Conservation (phyloP, 805 yeast species). For the Ogataea thermomethanolica region DNA sequence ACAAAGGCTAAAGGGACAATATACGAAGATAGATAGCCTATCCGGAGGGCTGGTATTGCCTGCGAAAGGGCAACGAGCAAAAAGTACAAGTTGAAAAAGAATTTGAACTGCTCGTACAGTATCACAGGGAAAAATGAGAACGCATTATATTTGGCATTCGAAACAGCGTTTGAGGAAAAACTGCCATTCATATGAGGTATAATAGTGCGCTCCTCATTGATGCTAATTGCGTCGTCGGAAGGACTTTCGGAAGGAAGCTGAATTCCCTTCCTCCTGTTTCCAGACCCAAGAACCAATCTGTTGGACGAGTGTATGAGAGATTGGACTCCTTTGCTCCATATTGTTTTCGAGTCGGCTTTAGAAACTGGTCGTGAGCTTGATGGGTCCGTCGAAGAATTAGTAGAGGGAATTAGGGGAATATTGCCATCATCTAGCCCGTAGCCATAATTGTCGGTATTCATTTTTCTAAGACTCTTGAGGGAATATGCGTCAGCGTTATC, state of each 20-base stretch:
- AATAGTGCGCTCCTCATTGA: conserved; percentile 33
- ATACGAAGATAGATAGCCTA: conserved; percentile 90
- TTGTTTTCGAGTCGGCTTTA: conserved; percentile 22
- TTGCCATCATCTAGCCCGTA: conserved; percentile 23
- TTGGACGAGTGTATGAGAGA: conserved; percentile 27
- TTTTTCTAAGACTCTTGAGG: conserved; percentile 29
- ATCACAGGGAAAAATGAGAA: conserved; percentile 84
- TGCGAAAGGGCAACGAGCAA: conserved; percentile 92
- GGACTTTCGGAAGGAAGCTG: conserved; percentile 27
- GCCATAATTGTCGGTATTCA: conserved; percentile 24
- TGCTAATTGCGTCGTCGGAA: conserved; percentile 1
- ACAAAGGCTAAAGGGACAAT: conserved; percentile 94
- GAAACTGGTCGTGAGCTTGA: conserved; percentile 19
- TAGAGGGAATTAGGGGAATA: conserved; percentile 24
- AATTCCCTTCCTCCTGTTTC: conserved; percentile 24
- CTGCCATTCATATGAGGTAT: conserved; percentile 36
- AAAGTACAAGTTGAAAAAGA: conserved; percentile 91
- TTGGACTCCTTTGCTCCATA: conserved; percentile 32
- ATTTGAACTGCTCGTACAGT: conserved; percentile 93
- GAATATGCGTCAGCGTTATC: conserved; percentile 28
- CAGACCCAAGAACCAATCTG: conserved; percentile 22
- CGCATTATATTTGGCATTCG: conserved; percentile 92
- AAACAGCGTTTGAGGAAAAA: conserved; percentile 70
- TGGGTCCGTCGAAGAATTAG: conserved; percentile 5
- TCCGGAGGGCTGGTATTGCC: conserved; percentile 80